These are phyloP conservation scores for Solanum commersonii DNA, from an alignment of 257 asterid species.

Conservation along the genomic window DNA sequence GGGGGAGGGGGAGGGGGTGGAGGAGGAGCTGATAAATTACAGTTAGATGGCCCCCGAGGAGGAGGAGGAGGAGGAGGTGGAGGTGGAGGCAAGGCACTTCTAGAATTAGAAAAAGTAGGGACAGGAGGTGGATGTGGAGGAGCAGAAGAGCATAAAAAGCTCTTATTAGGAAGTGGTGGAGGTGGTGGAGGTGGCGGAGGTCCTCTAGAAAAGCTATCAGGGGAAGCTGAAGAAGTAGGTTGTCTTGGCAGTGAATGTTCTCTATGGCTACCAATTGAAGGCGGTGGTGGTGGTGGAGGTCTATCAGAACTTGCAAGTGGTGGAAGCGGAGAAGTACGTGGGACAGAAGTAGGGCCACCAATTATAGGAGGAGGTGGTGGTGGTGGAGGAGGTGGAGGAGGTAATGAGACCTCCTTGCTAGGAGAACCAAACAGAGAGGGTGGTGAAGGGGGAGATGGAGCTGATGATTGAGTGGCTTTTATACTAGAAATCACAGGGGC, in stretches of 20 bases:
- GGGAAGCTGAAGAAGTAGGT: constrained; percentile 16
- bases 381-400: constrained; percentile 10
- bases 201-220: constrained; percentile 9
- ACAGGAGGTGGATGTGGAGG: constrained; percentile 18
- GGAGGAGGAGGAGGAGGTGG: constrained; percentile 10
- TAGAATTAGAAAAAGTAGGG: constrained; percentile 2
- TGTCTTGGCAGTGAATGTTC: constrained; percentile 9
- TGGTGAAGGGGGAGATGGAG: constrained; percentile 5
- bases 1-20: constrained; percentile 9
- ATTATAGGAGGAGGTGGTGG: not conserved
- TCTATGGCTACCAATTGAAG: constrained; percentile 9
- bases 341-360: constrained; percentile 2
- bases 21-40: not conserved
- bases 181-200: constrained; percentile 18
- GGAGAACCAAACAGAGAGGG: constrained; percentile 4
- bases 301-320: not conserved
- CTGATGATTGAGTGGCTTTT: constrained; percentile 6
- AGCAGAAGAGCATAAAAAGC: not conserved
- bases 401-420: not conserved
- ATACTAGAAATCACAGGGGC: constrained; percentile 15
- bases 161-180: constrained; percentile 6
- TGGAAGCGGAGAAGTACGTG: not conserved
- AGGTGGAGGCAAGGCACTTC: constrained; percentile 2
- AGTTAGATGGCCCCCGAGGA: not conserved
- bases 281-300: constrained; percentile 3